Evolutionary conservation across 441 rosid genomes (phyloP).

Genomic region (Euphorbia celastroides): DNA sequence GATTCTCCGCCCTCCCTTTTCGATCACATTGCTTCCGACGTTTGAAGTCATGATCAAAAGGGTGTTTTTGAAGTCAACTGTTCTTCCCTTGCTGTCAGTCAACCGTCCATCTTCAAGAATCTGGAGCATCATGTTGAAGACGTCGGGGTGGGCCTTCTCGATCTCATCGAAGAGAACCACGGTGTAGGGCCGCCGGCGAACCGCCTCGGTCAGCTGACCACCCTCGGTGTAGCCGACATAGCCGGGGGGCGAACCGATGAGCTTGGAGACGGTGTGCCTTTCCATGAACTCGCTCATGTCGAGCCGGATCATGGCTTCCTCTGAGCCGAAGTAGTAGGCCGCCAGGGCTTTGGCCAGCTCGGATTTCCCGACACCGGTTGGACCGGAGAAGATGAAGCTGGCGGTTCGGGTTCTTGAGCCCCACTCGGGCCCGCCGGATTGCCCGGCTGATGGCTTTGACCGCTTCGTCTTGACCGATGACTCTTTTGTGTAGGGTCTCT

Average conservation of each 20-base stretch:
- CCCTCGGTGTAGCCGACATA: conserved; percentile 98
- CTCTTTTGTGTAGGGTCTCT: conserved; percentile 83
- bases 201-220: conserved; percentile 96
- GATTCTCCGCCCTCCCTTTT: conserved; percentile 84
- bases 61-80: conserved; percentile 95
- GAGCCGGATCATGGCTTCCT: conserved; percentile 93
- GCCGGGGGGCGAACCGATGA: conserved; percentile 97
- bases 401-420: conserved; percentile 96
- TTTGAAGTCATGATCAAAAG: conserved; percentile 96
- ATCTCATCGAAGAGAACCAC: conserved; percentile 93
- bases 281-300: conserved; percentile 99
- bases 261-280: conserved; percentile 91
- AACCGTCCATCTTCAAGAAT: conserved; percentile 96
- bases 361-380: conserved; percentile 98
- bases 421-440: conserved; percentile 95
- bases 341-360: conserved; percentile 95
- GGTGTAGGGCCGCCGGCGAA: conserved; percentile 88
- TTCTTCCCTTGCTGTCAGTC: conserved; percentile 97
- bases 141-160: conserved; percentile 97
- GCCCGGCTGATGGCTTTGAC: conserved; percentile 94
- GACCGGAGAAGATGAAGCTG: conserved; percentile 98
- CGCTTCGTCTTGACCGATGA: conserved; percentile 98
- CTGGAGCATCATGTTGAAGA: conserved; percentile 99
- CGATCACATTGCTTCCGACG: conserved; percentile 92
- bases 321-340: conserved; percentile 91